Evolutionary conservation across 352 stramenopile genomes (phyloP), one percentile per base, ranked within the genome.

Genomic region (Pythium sukuiense): DNA sequence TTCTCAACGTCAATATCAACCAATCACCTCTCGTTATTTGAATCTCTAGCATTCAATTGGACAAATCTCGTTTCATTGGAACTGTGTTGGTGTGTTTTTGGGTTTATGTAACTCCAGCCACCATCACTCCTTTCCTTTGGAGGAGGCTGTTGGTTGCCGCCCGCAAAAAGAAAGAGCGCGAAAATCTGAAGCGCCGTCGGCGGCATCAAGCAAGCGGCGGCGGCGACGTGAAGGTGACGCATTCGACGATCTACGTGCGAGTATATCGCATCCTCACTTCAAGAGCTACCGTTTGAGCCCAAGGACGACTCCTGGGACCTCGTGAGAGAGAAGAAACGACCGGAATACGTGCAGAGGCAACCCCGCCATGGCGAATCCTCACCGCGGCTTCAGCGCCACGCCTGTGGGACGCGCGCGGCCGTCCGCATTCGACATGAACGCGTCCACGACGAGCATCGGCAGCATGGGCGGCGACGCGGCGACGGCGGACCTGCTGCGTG

Each of bases 401-500:
- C 54, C 45, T 3, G 61, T 65, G 32, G 61, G 67, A 24, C 58
- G 61, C 6, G 9, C 61, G 30, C 60, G 67, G 11, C 61, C 55
- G 6, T 67, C 59, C 6, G 11, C 59, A 13, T 61, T 61, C 26
- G 59, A 63, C 13, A 49, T 64, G 46, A 70, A 64, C 18, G 56
- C 58, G 48, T 69, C 63, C 12, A 64, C 39, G 45, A 30, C 49
- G 18, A 70, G 55, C 37, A 7, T 55, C 12, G 52, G 29, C 32
- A 67, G 62, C 48, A 50, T 41, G 55, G 41, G 32, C 49, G 61
- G 52, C 37, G 58, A 64, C 29, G 39, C 13, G 20, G 64, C 64
- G 26, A 48, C 57, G 24, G 65, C 65, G 32, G 65, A 71, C 37
- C 37, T 85, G 54, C 64, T 89, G 24, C 78, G 80, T 30, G 78